Evolutionary conservation across 1,284 basidiomycete species (phyloP), one percentile per base, ranked within the genome.

Genomic region (Ustilago shanxiensis): DNA sequence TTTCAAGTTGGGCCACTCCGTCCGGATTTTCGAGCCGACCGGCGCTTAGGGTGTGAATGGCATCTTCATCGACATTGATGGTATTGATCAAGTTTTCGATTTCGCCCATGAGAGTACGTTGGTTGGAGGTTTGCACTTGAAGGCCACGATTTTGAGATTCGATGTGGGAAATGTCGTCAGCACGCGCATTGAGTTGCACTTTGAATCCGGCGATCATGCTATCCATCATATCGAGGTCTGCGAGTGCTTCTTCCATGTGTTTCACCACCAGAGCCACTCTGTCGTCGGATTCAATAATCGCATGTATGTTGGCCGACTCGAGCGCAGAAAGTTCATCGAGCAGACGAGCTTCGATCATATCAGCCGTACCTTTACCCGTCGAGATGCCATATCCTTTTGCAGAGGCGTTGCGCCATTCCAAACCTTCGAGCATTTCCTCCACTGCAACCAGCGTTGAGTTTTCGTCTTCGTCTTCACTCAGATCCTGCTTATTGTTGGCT

Each of bases 351-450:
- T 86, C 84, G 53, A 86, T 86, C 31, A 83, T 77, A 50, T 86
- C 84, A 8, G 84, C 84, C 9, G 84, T 85, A 20, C 83, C 83
- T 35, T 79, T 72, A 18, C 76, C 71, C 1, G 61, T 53, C 3
- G 52, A 49, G 11, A 66, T 29, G 5, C 63, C 56, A 47, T 62
- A 69, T 14, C 64, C 65, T 26, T 71, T 54, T 0, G 71, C 60
- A 7, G 65, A 62, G 14, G 60, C 69, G 24, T 66, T 64, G 11
- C 74, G 69, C 95, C 94, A 98, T 86, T 99, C 96, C 83, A 98
- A 96, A 0, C 95, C 95, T 83, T 99, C 96, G 11, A 99, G 89
- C 93, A 99, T 95, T 85, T 99, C 97, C 85, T 99, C 97, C 3
- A 99, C 83, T 8, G 83, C 81, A 1, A 80, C 68, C 1, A 86